phyloP scores from a whole-genome alignment of 1,139 yeast species.

The Suhomyces terraborum region DNA sequence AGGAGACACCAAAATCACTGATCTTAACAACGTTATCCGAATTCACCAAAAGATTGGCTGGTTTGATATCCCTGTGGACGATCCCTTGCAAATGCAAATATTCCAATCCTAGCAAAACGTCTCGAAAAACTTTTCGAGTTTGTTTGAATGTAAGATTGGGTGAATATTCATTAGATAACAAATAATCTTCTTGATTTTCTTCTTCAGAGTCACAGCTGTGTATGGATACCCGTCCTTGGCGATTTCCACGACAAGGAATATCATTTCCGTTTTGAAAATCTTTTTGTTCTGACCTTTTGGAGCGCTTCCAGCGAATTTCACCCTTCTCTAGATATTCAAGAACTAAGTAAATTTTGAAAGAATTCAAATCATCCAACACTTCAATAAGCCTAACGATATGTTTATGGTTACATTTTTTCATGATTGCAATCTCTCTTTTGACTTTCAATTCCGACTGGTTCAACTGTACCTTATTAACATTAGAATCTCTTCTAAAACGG shows the following conservation, averaged over 20 bases:
- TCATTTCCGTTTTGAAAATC: conserved; percentile 16
- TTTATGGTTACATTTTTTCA: conserved; percentile 91
- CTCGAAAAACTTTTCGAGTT: conserved; percentile 74
- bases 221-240: conserved; percentile 10
- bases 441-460: conserved; percentile 65
- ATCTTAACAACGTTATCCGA: conserved; percentile 80
- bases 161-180: conserved; percentile 44
- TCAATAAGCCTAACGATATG: conserved; percentile 86
- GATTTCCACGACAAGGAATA: conserved; percentile 43
- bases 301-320: conserved; percentile 81
- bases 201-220: conserved; percentile 9
- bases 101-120: conserved; percentile 86
- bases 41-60: conserved; percentile 84
- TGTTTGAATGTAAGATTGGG: conserved; percentile 69
- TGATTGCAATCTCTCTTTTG: conserved; percentile 89
- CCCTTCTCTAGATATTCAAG: conserved; percentile 92
- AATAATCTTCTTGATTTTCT: conserved; percentile 31
- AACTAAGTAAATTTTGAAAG: conserved; percentile 86
- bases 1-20: conserved; percentile 95
- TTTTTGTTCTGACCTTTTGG: conserved; percentile 16
- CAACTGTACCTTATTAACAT: conserved; percentile 16
- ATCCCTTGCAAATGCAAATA: conserved; percentile 92
- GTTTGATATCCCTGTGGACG: conserved; percentile 95
- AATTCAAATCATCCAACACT: conserved; percentile 83
- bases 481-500: conserved; percentile 42